Conservation (phyloP, 257 asterid genomes). For the Coffea eugenioides region DNA sequence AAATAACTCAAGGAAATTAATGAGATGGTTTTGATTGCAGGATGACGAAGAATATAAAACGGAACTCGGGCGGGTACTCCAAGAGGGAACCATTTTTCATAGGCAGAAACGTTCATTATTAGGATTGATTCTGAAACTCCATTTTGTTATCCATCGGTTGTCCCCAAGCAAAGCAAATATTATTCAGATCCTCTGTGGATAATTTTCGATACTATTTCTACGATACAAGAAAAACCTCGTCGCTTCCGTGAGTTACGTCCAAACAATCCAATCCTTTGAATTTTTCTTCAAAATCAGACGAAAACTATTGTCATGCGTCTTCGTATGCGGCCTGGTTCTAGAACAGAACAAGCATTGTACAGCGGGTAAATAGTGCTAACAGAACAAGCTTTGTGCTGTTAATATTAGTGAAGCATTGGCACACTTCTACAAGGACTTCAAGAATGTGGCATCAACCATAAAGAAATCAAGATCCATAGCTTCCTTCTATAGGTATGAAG, state of each 20-base stretch:
- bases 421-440: neutral
- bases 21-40: neutral
- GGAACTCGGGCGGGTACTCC: constrained; percentile 11
- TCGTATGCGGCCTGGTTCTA: neutral
- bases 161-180: neutral
- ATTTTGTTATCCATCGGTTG: constrained; percentile 2
- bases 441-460: neutral
- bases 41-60: neutral
- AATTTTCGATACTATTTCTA: neutral
- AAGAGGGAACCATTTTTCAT: neutral
- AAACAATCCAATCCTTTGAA: neutral
- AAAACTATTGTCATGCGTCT: neutral
- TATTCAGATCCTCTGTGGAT: neutral
- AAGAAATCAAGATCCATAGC: neutral
- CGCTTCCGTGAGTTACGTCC: neutral
- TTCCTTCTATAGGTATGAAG: neutral
- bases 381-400: neutral
- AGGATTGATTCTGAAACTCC: neutral
- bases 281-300: neutral
- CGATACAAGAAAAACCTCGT: neutral
- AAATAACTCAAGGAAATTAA: neutral
- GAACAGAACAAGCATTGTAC: neutral
- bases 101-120: constrained; percentile 13
- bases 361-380: neutral
- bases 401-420: neutral